Evolutionary conservation across 768 basidiomycete species (phyloP), one percentile per base, ranked within the genome.

Genomic region (Lactifluus hygrophoroides): DNA sequence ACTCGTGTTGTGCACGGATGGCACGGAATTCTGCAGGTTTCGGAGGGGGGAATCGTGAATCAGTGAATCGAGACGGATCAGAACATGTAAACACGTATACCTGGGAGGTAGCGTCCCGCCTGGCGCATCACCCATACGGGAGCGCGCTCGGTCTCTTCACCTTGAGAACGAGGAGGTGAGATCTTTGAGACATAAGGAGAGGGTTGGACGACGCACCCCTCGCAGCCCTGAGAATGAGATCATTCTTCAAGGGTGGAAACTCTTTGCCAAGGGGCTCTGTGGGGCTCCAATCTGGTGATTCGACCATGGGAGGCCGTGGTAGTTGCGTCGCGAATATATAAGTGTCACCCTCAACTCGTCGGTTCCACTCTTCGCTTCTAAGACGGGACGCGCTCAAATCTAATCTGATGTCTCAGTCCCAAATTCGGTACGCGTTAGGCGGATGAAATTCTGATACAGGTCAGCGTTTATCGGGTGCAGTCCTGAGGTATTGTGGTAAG

Each of bases 61-160:
- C 21, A 48, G 32, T 42, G 54, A 54, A 46, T 32, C 14, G 40
- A 23, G 38, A 61, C 27, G 32, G 50, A 23, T 50, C 54, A 19
- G 54, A 50, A 44, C 44, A 40, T 51, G 63, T 30, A 32, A 10
- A 10, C 6, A 16, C 2, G 69, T 72, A 68, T 66, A 89, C 90
- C 94, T 72, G 94, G 94, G 46, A 97, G 82, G 74, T 95, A 94
- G 52, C 94, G 83, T 49, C 94, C 94, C 23, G 94, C 94, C 70
- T 97, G 94, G 35, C 94, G 83, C 94, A 97, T 97, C 50, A 95
- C 88, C 94, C 94, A 97, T 56, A 94, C 92, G n/a, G 94, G 94
- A 7, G 94, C 92, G 55, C 89, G 83, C 67, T 93, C 90, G 0
- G 90, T 94, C 69, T 79, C 76, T 72, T 95, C 87, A 28, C 90